These are phyloP conservation scores for Monosporascus sp. DNA, from an alignment of 2,329 filamentous ascomycete species.

Conservation along the genomic window DNA sequence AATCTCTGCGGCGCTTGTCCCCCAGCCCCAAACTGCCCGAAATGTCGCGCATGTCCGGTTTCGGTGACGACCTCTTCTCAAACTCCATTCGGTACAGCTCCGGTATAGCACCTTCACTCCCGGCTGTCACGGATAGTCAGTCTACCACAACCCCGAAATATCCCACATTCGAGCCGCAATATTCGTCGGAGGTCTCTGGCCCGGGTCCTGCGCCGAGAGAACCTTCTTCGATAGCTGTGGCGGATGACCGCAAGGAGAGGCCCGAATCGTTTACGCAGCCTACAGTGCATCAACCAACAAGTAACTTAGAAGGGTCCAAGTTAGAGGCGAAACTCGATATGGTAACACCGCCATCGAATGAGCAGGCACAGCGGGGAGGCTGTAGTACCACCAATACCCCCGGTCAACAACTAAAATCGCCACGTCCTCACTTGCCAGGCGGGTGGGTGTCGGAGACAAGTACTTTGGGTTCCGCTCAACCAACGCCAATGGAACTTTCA, in stretches of 20 bases:
- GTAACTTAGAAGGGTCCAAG: slow-evolving; percentile 15
- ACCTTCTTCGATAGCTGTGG: background rate
- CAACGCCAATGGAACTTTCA: slow-evolving; percentile 16
- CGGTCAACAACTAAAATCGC: background rate
- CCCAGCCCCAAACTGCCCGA: slow-evolving; percentile 54
- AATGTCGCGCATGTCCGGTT: slow-evolving; percentile 53
- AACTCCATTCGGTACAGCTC: slow-evolving; percentile 17
- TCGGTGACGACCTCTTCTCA: slow-evolving; percentile 54
- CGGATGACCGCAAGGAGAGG: background rate
- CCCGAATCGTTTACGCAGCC: slow-evolving; percentile 2
- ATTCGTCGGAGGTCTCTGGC: background rate
- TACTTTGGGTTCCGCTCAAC: slow-evolving; percentile 12
- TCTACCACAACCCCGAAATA: background rate
- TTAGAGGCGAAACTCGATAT: slow-evolving; percentile 11
- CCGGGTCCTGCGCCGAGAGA: background rate
- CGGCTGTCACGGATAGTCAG: background rate
- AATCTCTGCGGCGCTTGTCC: slow-evolving; percentile 31
- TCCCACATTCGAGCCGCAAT: no score
- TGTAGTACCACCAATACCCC: background rate
- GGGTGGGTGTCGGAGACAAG: slow-evolving; percentile 25
- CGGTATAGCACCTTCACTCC: background rate
- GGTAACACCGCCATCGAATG: slow-evolving; percentile 5
- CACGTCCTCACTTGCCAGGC: slow-evolving; percentile 23
- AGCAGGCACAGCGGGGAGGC: slow-evolving; percentile 5
- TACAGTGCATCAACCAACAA: slow-evolving; percentile 10